Evolutionary conservation across 1,139 yeast genomes (phyloP).

Genomic region (Yamadazyma blattariae): DNA sequence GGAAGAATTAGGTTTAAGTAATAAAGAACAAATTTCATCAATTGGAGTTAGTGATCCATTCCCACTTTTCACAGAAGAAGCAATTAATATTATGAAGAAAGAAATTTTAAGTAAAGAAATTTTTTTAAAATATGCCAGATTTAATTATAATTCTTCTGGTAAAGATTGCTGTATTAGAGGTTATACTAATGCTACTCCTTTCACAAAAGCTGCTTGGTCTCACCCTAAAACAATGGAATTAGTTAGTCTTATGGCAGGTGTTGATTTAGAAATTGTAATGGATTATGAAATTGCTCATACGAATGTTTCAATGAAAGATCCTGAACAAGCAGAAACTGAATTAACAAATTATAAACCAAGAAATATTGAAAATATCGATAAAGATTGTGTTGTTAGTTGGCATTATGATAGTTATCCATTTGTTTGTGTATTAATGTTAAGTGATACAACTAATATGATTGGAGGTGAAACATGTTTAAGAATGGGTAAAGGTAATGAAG

Average conservation of each 20-base stretch:
- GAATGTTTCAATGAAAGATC: slow-evolving; percentile 42
- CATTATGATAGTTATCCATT: slow-evolving; percentile 59
- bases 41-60: slow-evolving; percentile 57
- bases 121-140: slow-evolving; percentile 43
- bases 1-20: slow-evolving; percentile 41
- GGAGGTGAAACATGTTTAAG: slow-evolving; percentile 59
- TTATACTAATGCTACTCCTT: slow-evolving; percentile 42
- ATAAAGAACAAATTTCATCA: slow-evolving; percentile 39
- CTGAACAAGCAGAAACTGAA: slow-evolving; percentile 22
- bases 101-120: slow-evolving; percentile 45
- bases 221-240: slow-evolving; percentile 53
- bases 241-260: slow-evolving; percentile 52
- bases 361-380: slow-evolving; percentile 8
- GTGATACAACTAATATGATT: slow-evolving; percentile 53
- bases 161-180: slow-evolving; percentile 49
- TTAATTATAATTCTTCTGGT: slow-evolving; percentile 36
- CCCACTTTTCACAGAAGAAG: slow-evolving; percentile 57
- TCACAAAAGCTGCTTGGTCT: slow-evolving; percentile 53
- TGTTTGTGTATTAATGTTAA: slow-evolving; percentile 62
- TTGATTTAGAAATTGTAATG: slow-evolving; percentile 48
- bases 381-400: slow-evolving; percentile 57
- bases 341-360: slow-evolving; percentile 4
- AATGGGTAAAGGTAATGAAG: slow-evolving; percentile 32
- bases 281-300: slow-evolving; percentile 55
- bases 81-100: slow-evolving; percentile 52